Evolutionary conservation across 1,284 basidiomycete genomes (phyloP).

Genomic region (Puccinia brachypodii): DNA sequence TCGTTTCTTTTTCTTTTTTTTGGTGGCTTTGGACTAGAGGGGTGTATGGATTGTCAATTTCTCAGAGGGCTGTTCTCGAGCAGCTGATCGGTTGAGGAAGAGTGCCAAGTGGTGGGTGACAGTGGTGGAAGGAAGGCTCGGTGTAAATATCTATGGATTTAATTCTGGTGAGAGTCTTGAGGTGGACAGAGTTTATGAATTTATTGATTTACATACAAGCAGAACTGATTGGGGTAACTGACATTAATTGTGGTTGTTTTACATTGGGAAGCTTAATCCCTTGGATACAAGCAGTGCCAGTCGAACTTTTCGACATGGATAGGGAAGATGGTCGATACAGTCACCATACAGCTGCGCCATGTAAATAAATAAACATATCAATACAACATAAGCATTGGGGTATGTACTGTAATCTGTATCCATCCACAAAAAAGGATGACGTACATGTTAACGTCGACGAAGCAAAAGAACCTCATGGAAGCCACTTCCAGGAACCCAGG

Average conservation of each 20-base stretch:
- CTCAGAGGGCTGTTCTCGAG: not conserved
- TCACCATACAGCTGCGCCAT: not conserved
- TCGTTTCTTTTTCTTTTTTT: not conserved
- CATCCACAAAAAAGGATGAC: not conserved
- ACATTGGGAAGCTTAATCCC: not conserved
- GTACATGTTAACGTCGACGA: not conserved
- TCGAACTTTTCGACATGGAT: no score
- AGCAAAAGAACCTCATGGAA: not conserved
- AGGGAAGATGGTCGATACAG: not conserved
- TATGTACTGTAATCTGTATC: not conserved
- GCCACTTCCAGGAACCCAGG: constrained; percentile 7
- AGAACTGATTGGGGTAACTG: not conserved
- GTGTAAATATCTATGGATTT: not conserved
- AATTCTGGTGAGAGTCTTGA: not conserved
- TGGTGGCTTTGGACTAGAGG: no score
- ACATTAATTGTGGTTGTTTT: not conserved
- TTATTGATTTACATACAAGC: not conserved
- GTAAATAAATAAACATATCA: no score
- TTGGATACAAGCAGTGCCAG: not conserved
- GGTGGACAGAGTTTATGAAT: not conserved
- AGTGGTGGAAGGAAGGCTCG: not conserved
- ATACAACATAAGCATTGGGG: no score
- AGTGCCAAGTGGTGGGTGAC: not conserved
- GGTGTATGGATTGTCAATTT: not conserved
- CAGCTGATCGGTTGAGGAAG: not conserved